Evolutionary conservation across 2,329 filamentous ascomycete species (phyloP), one percentile per base, ranked within the genome.

Genomic region (Gaeumannomyces sp.): DNA sequence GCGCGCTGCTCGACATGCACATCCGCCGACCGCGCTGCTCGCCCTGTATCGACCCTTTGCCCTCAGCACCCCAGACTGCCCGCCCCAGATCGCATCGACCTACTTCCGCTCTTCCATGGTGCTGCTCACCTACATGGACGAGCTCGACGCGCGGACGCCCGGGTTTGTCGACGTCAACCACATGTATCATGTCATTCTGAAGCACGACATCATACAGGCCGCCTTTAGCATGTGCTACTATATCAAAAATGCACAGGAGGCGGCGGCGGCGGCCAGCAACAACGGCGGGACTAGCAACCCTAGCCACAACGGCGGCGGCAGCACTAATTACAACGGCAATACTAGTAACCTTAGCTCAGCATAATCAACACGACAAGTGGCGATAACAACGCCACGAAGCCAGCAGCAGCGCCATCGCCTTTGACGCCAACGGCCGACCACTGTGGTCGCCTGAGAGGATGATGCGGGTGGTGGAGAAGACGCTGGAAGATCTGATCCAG

Each of bases 161-260:
- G 78, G 80, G 60, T 85, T 81, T 63, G 73, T 77, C 57, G 78
- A 81, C 58, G 76, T 83, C 29, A 77, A 77, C 68, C 80, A 83
- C 65, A 81, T 85, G 77, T 83, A 84, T 64, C 77, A 83, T 65
- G 77, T 83, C 61, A 75, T 84, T 14, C 71, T 85, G 50, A 83
- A 81, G 68, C 78, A 80, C 66, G 83, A 85, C 67, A 81, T 85
- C 29, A 74, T 84, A 27, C 82, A 85, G 70, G 82, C 83, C 0
- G 81, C 82, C 3, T 77, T 85, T 59, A 83, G 82, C 65, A 74
- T 85, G 16, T 85, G 83, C 69, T 84, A 81, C 68, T 85, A 83
- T 65, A 83, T 85, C 70, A 77, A 76, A 64, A 73, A 74, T 57
- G 66, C 70, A 5, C 68, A 71, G 27, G 67, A 67, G n/a, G 68